Conservation (phyloP, 164 flowering plant species). For the Brasenia schreberi region DNA sequence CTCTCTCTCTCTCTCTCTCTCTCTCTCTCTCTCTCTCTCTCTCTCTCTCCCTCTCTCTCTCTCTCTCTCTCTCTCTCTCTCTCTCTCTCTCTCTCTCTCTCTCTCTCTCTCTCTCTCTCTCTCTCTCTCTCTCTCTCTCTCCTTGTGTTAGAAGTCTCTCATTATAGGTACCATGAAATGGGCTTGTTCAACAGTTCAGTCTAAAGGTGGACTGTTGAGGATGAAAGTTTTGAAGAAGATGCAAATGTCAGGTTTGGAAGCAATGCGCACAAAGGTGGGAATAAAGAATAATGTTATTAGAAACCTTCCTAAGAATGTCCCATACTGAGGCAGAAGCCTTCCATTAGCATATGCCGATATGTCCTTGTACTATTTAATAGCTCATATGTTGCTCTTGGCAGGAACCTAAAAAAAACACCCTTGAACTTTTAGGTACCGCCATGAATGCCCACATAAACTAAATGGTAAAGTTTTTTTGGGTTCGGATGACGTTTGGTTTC, state of each 20-base stretch:
- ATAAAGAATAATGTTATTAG: slow-evolving; percentile 86
- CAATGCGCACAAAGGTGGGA: slow-evolving; percentile 70
- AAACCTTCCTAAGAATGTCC: slow-evolving; percentile 76
- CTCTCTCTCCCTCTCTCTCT: slow-evolving; percentile 3
- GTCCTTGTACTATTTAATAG: neutral
- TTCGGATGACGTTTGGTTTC: too few relatives aligned
- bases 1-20: slow-evolving; percentile 11
- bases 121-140: neutral
- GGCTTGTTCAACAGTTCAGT: slow-evolving; percentile 75
- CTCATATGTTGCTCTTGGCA: neutral
- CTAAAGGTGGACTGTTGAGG: slow-evolving; percentile 60
- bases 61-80: slow-evolving; percentile 8
- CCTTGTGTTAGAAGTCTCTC: neutral
- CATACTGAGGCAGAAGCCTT: slow-evolving; percentile 27
- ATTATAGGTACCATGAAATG: slow-evolving; percentile 84
- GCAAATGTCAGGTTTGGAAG: slow-evolving; percentile 62
- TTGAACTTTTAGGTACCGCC: too few relatives aligned
- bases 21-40: too few relatives aligned
- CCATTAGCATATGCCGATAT: neutral
- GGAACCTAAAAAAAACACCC: too few relatives aligned
- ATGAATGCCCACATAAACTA: too few relatives aligned
- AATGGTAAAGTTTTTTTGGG: too few relatives aligned
- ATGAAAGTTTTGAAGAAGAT: slow-evolving; percentile 77
- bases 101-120: slow-evolving; percentile 1
- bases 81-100: slow-evolving; percentile 3